phyloP scores from a whole-genome alignment of 2,329 filamentous ascomycete species.

The Lecanosticta acicola region DNA sequence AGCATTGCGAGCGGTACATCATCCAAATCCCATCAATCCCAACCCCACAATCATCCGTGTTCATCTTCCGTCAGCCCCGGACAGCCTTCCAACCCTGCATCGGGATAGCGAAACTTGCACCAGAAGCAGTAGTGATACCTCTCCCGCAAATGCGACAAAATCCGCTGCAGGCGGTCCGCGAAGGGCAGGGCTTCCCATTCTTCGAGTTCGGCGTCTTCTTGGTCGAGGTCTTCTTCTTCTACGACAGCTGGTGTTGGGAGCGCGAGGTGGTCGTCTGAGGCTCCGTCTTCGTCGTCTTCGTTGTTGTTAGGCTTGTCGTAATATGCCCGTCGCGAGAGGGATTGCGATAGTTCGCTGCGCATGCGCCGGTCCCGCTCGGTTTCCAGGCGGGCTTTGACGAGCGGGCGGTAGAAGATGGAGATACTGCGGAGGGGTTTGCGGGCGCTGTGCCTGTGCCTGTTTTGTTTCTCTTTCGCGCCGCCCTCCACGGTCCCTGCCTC shows the following conservation, averaged over 20 bases:
- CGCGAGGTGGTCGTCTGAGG: slow-evolving; percentile 70
- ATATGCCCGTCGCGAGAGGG: slow-evolving; percentile 56
- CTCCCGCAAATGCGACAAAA: slow-evolving; percentile 65
- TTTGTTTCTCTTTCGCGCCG: slow-evolving; percentile 11
- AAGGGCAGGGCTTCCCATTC: slow-evolving; percentile 67
- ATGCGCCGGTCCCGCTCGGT: slow-evolving; percentile 62
- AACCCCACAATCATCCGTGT: slow-evolving; percentile 61
- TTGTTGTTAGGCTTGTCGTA: slow-evolving; percentile 52
- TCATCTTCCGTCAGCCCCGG: slow-evolving; percentile 85
- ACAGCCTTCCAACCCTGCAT: slow-evolving; percentile 77
- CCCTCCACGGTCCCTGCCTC: slow-evolving; percentile 11
- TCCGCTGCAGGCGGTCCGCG: slow-evolving; percentile 58
- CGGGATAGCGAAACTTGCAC: slow-evolving; percentile 81
- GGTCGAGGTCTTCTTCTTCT: slow-evolving; percentile 65
- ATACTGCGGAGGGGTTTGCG: slow-evolving; percentile 46
- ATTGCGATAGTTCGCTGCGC: slow-evolving; percentile 61
- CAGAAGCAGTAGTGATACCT: slow-evolving; percentile 86
- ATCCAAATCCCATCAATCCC: no score
- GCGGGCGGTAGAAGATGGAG: slow-evolving; percentile 72
- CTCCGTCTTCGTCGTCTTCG: slow-evolving; percentile 37
- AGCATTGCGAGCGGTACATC: no score
- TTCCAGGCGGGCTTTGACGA: slow-evolving; percentile 65
- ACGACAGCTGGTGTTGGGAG: slow-evolving; percentile 59
- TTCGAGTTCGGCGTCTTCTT: slow-evolving; percentile 74
- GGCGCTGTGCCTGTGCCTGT: background rate